A percentile compares a stretch with the other conserved stretches of the same genome.
These are phyloP conservation scores for Brachypodium distachyon DNA, from an alignment of 202 grass and related monocot genomes.

Conservation along the genomic window DNA sequence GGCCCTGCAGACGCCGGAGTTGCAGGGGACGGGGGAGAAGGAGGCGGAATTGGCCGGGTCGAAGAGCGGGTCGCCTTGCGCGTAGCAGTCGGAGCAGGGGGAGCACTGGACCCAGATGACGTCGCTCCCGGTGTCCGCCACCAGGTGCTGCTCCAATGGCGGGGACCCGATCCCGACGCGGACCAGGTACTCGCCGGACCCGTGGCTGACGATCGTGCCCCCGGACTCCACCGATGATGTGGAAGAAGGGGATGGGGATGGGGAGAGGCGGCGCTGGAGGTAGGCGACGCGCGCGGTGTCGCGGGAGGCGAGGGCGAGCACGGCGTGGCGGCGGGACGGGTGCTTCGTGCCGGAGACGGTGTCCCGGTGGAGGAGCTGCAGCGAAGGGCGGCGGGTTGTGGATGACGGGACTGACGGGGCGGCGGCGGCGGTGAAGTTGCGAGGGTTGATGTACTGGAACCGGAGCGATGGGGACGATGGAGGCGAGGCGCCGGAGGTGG, in stretches of 20 bases:
- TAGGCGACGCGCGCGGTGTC: slow-evolving; percentile 35
- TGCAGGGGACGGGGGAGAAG: slow-evolving; percentile 57
- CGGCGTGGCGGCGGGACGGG: slow-evolving; percentile 22
- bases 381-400: not conserved
- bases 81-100: slow-evolving; percentile 66
- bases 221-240: slow-evolving; percentile 63
- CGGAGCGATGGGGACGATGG: not conserved
- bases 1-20: slow-evolving; percentile 45
- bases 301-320: slow-evolving; percentile 7
- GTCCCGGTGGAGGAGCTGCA: slow-evolving; percentile 49
- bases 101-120: slow-evolving; percentile 90
- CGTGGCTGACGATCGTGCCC: no score
- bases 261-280: slow-evolving; percentile 28
- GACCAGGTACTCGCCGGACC: slow-evolving; percentile 92
- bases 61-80: slow-evolving; percentile 84
- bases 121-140: slow-evolving; percentile 91
- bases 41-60: slow-evolving; percentile 63
- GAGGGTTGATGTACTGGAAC: slow-evolving; percentile 27
- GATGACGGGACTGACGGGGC: not conserved
- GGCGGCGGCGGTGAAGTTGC: slow-evolving; percentile 18
- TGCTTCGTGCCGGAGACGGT: slow-evolving; percentile 22
- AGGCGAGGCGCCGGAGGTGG: not conserved
- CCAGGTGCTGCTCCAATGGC: slow-evolving; percentile 66
- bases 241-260: not conserved
- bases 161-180: slow-evolving; percentile 71